Evolutionary conservation across 345 rosid species (phyloP).

Genomic region (Eutrema yunnanense): DNA sequence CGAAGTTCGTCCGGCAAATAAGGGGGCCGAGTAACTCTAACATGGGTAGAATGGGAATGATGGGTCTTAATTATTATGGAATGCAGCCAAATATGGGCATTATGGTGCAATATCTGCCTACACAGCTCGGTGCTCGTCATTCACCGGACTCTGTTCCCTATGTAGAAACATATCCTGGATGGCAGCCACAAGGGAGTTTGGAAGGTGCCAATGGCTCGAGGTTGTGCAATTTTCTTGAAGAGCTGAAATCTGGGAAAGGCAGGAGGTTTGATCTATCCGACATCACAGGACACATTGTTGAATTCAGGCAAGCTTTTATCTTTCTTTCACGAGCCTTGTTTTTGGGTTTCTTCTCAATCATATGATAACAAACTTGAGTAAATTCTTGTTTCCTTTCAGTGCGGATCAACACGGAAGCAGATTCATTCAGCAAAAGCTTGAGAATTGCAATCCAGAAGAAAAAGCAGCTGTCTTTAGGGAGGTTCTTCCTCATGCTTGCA

Average conservation of each 20-base stretch:
- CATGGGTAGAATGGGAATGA: constrained; percentile 30
- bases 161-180: constrained; percentile 36
- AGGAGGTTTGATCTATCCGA: constrained; percentile 58
- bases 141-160: constrained; percentile 32
- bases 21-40: constrained; percentile 28
- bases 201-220: constrained; percentile 36
- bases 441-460: constrained; percentile 49
- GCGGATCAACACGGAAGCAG: constrained; percentile 76
- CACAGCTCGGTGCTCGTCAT: constrained; percentile 35
- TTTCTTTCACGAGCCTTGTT: neutral
- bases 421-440: constrained; percentile 75
- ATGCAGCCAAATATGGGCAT: constrained; percentile 39
- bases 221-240: constrained; percentile 50
- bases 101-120: constrained; percentile 39
- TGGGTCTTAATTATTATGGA: constrained; percentile 31
- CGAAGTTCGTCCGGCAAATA: constrained; percentile 27
- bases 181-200: constrained; percentile 45
- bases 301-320: constrained; percentile 47
- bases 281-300: constrained; percentile 55
- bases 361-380: constrained; percentile 9
- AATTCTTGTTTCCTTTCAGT: constrained; percentile 36
- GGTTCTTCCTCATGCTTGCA: constrained; percentile 58
- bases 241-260: constrained; percentile 56
- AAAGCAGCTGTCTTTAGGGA: constrained; percentile 59
- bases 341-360: neutral